Conservation (phyloP, 2,329 filamentous ascomycete genomes). For the Bipolaris victoriae region DNA sequence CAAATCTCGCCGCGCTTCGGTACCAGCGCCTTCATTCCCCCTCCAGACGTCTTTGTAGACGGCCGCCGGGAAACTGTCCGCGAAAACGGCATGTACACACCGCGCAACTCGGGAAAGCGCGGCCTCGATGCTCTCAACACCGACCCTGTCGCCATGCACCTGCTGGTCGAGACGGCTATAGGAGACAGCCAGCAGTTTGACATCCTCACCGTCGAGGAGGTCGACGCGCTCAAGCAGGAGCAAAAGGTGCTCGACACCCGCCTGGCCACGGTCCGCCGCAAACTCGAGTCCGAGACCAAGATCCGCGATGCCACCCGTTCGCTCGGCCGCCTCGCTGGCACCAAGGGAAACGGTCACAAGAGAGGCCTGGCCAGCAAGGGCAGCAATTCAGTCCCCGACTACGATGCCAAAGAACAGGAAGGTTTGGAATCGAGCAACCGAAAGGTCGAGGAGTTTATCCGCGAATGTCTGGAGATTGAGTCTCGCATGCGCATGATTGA, state of each 20-base stretch:
- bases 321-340: constrained; percentile 78
- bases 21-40: constrained; percentile 47
- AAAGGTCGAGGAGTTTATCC: constrained; percentile 83
- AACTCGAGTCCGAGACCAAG: constrained; percentile 88
- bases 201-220: constrained; percentile 87
- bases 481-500: constrained; percentile 76
- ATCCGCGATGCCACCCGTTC: constrained; percentile 91
- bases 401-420: constrained; percentile 64
- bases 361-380: constrained; percentile 60
- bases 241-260: constrained; percentile 72
- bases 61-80: constrained; percentile 35
- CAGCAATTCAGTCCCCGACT: constrained; percentile 31
- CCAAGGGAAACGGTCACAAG: constrained; percentile 56
- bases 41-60: constrained; percentile 47
- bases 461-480: constrained; percentile 80
- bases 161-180: constrained; percentile 92
- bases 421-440: constrained; percentile 76
- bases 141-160: constrained; percentile 78
- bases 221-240: constrained; percentile 91
- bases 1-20: constrained; percentile 46
- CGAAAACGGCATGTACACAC: constrained; percentile 36
- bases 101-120: constrained; percentile 38
- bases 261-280: constrained; percentile 81
- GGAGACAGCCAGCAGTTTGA: constrained; percentile 85
- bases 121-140: constrained; percentile 46